Evolutionary conservation across 1,139 yeast genomes (phyloP), one percentile per base, ranked within the genome.

Genomic region (Taphrina pruni): DNA sequence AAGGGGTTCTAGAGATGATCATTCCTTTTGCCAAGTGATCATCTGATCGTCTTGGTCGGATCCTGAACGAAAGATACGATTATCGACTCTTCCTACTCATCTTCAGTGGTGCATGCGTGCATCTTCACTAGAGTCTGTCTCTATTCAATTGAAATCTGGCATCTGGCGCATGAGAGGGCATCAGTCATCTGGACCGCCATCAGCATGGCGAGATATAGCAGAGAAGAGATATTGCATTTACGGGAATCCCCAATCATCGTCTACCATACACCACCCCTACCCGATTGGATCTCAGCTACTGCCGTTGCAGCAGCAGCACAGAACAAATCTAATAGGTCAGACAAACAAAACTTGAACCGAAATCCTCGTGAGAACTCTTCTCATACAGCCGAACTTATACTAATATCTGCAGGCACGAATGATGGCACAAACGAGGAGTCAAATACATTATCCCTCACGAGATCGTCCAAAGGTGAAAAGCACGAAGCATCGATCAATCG

Each of bases 251-350:
- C 67, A 2, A 56, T 64, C 38, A 57, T 55, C 14, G 61, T 57
- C 45, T 43, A 38, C 26, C 46, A 45, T 21, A 45, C 52, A 9
- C 61, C 67, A 17, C 61, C 51, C n/a, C 48, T 64, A 6, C 67
- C 67, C 26, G 55, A 56, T 7, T 64, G 67, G 67, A 64, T 64
- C 8, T 64, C 67, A 17, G 45, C 60, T n/a, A 61, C 43, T 26
- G 67, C 67, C 21, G 54, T 64, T n/a, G 66, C 60, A 12, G 43
- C 52, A 6, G 62, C 62, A 14, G 39, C 51, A 14, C 62, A 58
- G 39, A 45, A 43, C 14, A 58, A 58, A 21, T 20, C 20, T n/a
- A 21, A 26, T 32, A 17, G 52, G n/a, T 14, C 46, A 36, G 52
- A 64, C 26, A 36, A 60, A 46, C 52, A 56, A 26, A 43, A 55